Percentiles rank a stretch among this genome's conserved stretches.
Conservation (phyloP, 176 grass and related monocot species). For the Ananas comosus region DNA sequence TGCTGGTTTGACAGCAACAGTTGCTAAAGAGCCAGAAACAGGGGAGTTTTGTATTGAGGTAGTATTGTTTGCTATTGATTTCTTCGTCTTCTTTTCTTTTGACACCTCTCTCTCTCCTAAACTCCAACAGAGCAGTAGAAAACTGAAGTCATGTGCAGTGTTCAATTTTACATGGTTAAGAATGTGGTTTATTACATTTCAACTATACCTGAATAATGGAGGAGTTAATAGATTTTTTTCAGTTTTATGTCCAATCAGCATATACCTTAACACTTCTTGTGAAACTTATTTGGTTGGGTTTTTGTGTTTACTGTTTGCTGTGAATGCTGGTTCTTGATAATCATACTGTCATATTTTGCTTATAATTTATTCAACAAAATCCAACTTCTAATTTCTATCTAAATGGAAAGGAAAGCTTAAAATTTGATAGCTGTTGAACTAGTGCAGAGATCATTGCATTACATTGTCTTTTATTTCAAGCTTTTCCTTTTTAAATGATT, state of each 20-base stretch:
- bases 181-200: not conserved
- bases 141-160: no score
- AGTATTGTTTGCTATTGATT: conserved; percentile 7
- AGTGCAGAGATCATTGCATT: not conserved
- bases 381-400: not conserved
- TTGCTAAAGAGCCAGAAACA: conserved; percentile 95
- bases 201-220: no score
- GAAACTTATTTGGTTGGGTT: not conserved
- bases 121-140: no score
- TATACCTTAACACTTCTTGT: not conserved
- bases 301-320: not conserved
- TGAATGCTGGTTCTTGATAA: no score
- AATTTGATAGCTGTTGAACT: not conserved
- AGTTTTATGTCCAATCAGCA: no score
- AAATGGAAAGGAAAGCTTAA: not conserved
- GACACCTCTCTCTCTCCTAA: not conserved
- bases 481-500: conserved; percentile 19
- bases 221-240: no score
- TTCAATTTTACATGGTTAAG: not conserved
- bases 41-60: conserved; percentile 99
- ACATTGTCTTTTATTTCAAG: not conserved
- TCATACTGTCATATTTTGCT: no score
- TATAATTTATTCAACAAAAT: no score
- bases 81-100: not conserved
- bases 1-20: conserved; percentile 94